Evolutionary conservation across 169 alveolate species (phyloP), one percentile per base, ranked within the genome.

Genomic region (Babesia divergens): DNA sequence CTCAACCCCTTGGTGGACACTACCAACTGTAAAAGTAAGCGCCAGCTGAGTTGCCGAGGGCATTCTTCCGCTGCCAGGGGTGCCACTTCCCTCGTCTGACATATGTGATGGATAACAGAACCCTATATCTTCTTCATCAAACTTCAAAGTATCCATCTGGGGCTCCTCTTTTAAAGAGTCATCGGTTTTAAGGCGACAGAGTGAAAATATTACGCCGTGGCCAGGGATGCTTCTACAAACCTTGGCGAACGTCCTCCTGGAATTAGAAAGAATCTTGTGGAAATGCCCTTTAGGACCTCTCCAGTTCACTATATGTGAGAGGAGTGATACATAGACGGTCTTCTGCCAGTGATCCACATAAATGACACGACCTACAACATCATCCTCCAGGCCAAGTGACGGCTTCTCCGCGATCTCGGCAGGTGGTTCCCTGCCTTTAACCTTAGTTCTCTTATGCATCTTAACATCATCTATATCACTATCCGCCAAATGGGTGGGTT

Each of bases 271-370:
- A 7, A 32, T 43, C 32, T 53, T 50, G 65, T 64, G 64, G 16
- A 74, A 56, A 20, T 58, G 74, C 6, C 88, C 84, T 37, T 59
- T 6, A 2, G 88, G 84, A 7, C 84, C 84, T 40, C 38, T 80
- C 88, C 88, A 80, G 32, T 37, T 47, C 2, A 70, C 50, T 6
- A 80, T 20, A 47, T 68, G 69, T 3, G 76, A 60, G 0, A 66
- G 68, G 31, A 80, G 14, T 20, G 88, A 70, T 6, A 80, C 65
- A 35, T 69, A 47, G 6, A 80, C 32, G 20, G 54, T 52, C 69
- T 69, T 80, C 14, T 31, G 29, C 54, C 65, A 71, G 54, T 59
- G 60, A 51, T 80, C 65, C 22, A 80, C 83, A 20, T 69, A 69
- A 16, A 65, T 14, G 14, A 80, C 55, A 26, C 88, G 65, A 3